phyloP scores from a whole-genome alignment of 2,329 filamentous ascomycete species.

The Saccharata proteae region DNA sequence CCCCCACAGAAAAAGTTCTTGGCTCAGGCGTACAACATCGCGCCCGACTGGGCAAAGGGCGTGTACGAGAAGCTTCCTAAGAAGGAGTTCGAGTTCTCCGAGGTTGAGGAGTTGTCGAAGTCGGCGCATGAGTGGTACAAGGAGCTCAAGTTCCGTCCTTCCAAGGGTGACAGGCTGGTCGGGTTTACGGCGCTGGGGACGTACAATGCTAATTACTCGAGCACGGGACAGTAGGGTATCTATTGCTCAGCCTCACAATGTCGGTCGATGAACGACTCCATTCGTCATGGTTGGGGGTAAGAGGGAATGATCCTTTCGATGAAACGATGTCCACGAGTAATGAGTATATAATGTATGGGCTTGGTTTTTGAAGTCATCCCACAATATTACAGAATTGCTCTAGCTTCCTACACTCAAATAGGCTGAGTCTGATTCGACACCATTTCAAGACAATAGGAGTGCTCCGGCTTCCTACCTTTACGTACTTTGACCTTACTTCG shows the following conservation, averaged over 20 bases:
- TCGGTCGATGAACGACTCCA: too few relatives aligned
- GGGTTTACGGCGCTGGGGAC: constrained; percentile 24
- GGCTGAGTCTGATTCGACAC: too few relatives aligned
- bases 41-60: constrained; percentile 33
- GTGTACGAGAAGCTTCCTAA: constrained; percentile 35
- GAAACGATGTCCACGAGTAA: neutral
- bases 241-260: too few relatives aligned
- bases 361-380: neutral
- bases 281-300: too few relatives aligned
- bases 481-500: too few relatives aligned
- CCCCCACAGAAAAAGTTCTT: constrained; percentile 33
- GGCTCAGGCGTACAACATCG: constrained; percentile 40
- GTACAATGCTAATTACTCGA: constrained; percentile 19
- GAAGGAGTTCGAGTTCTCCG: constrained; percentile 32
- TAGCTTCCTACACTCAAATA: too few relatives aligned
- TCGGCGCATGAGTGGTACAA: constrained; percentile 35
- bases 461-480: too few relatives aligned
- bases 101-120: constrained; percentile 34
- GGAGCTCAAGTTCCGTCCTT: constrained; percentile 33
- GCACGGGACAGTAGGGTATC: neutral
- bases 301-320: neutral
- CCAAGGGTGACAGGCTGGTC: constrained; percentile 25
- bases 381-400: too few relatives aligned
- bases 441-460: too few relatives aligned
- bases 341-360: neutral